phyloP scores from a whole-genome alignment of 441 rosid genomes.

The Erodium chrysanthum region DNA sequence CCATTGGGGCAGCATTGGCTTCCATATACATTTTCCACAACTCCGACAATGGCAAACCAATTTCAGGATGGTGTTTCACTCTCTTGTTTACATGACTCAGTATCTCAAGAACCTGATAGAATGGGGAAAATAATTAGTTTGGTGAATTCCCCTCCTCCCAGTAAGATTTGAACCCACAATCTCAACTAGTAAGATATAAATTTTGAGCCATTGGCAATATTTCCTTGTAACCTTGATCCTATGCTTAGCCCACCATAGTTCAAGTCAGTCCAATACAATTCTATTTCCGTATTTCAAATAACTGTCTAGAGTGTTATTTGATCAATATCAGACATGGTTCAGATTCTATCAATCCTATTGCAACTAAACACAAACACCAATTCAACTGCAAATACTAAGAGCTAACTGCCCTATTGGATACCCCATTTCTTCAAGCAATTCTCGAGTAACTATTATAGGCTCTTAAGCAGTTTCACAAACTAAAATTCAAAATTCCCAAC shows the following conservation, averaged over 20 bases:
- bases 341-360: background rate
- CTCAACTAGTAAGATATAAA: background rate
- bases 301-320: background rate
- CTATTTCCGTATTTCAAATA: background rate
- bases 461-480: background rate
- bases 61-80: slow-evolving; percentile 73
- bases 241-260: background rate
- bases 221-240: background rate
- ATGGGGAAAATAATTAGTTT: background rate
- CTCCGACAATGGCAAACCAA: slow-evolving; percentile 60
- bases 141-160: background rate
- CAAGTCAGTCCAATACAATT: background rate
- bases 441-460: background rate
- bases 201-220: background rate
- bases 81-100: slow-evolving; percentile 91
- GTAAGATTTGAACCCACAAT: background rate
- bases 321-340: background rate
- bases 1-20: slow-evolving; percentile 54
- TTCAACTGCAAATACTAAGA: background rate
- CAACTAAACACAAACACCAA: background rate
- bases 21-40: slow-evolving; percentile 63
- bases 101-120: slow-evolving; percentile 77
- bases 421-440: background rate
- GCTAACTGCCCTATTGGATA: background rate
- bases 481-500: background rate